These are phyloP conservation scores for Gracilariopsis chorda DNA, from an alignment of 23 red algal species.

Conservation along the genomic window DNA sequence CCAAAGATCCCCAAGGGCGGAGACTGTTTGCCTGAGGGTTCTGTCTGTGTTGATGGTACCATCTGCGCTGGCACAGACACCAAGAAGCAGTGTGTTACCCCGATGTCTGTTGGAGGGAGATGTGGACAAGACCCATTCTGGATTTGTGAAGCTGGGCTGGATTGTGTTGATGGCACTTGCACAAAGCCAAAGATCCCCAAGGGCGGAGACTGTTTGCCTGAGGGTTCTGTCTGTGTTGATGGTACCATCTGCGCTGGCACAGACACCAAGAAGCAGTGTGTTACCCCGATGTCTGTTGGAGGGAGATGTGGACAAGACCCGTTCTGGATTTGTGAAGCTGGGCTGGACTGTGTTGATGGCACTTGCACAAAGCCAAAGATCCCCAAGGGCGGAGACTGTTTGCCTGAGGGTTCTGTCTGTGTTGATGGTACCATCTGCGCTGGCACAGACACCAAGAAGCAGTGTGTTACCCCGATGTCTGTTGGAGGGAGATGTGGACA, in stretches of 20 bases:
- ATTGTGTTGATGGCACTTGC: not conserved
- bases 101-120: not conserved
- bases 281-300: conserved; percentile 16
- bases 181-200: not conserved
- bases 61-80: not conserved
- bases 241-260: conserved; percentile 38
- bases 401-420: not conserved
- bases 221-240: not conserved
- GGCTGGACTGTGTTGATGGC: not conserved
- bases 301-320: not conserved
- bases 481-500: not conserved
- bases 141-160: conserved; percentile 8
- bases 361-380: not conserved
- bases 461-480: conserved; percentile 36
- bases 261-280: not conserved
- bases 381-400: not conserved
- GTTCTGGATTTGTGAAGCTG: not conserved
- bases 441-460: not conserved
- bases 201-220: not conserved
- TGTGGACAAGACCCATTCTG: conserved; percentile 8
- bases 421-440: conserved; percentile 9
- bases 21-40: not conserved
- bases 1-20: not conserved
- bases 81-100: conserved; percentile 23
- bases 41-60: not conserved